Evolutionary conservation across 495 filamentous ascomycete genomes (phyloP), one percentile per base, ranked within the genome.

Genomic region (Penicillium atrosanguineum): DNA sequence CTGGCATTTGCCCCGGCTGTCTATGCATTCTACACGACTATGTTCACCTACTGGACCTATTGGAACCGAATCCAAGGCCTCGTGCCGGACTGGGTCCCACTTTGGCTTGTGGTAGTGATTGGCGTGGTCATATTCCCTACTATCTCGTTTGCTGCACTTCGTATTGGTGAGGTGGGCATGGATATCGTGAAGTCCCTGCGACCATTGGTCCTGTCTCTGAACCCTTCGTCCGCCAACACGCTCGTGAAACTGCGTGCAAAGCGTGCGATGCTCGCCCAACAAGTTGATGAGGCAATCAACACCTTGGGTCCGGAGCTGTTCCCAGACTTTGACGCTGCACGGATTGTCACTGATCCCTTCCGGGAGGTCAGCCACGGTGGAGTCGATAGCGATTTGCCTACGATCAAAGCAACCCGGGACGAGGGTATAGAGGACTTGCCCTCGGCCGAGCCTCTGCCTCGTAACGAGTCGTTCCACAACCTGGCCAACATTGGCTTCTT

Each of bases 161-260:
- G 94, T 6, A 95, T 97, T 62, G 94, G 94, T 40, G 94, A 99
- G 69, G 85, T 93, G 45, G 94, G 91, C 28, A 97, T 99, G 93
- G 94, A 99, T 63, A 97, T 99, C 44, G 57, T 91, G 72, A 99
- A 97, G 71, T 97, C 94, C 0, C 83, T 99, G 12, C 82, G 89
- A 1, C 94, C 94, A 1, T 83, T 99, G 8, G 72, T 95, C n/a
- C 72, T 96, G n/a, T 90, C 85, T 44, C 78, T 99, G 53, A 88
- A 87, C 58, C 94, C 94, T 2, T 83, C 84, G 8, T 90, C 89
- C 1, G 84, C 84, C 66, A 95, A 95, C 70, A 89, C 85, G 11
- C 79, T 99, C 38, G 82, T 88, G 48, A 86, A 87, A 57, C 84
- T 99, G 28, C 84, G 90, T 29, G 72, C 84, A 58, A 78, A 82